Evolutionary conservation across 2,329 filamentous ascomycete genomes (phyloP), one percentile per base, ranked within the genome.

Genomic region (Sporothrix variecibatus): DNA sequence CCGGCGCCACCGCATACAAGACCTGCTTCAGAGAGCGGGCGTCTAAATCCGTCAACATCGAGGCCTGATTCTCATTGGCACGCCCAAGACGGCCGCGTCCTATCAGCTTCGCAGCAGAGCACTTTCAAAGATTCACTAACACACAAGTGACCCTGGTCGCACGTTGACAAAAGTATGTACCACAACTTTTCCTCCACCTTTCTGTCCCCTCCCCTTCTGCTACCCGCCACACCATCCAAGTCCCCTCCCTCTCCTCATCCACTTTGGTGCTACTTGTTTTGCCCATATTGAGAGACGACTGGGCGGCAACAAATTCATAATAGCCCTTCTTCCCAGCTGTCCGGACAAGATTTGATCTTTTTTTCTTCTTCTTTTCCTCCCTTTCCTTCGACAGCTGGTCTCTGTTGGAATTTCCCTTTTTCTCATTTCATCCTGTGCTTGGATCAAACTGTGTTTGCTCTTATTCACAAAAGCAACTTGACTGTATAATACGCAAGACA

Each of bases 271-370:
- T 78, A 78, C 75, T 75, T 73, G 5, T 20, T 60, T 34, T 34
- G 15, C 62, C 56, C 38, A 40, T 60, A 31, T 72, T 20, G 26
- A 69, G 28, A 38, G n/a, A 49, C 34, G 34, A 51, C 64, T n/a
- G 75, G 72, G 62, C 72, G 80, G 81, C 81, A 82, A 83, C 79
- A 82, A 81, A 84, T 84, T 87, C 86, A 88, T 88, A 89, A 88
- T 84, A 84, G 82, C 80, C 58, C 81, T 77, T 79, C 81, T 81
- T 84, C 85, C 84, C 82, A 82, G 76, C 77, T 77, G 77, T 79
- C 79, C 79, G 76, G 15, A 34, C 8, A 28, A 58, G 34, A 34
- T 56, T 60, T 67, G 58, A 49, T 60, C 43, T 70, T 51, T 79
- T 79, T 62, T 49, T 71, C 23, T 79, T 76, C 80, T 82, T 84